Evolutionary conservation across 78 protist species (phyloP), one percentile per base, ranked within the genome.

Genomic region (Mastigamoeba balamuthi): DNA sequence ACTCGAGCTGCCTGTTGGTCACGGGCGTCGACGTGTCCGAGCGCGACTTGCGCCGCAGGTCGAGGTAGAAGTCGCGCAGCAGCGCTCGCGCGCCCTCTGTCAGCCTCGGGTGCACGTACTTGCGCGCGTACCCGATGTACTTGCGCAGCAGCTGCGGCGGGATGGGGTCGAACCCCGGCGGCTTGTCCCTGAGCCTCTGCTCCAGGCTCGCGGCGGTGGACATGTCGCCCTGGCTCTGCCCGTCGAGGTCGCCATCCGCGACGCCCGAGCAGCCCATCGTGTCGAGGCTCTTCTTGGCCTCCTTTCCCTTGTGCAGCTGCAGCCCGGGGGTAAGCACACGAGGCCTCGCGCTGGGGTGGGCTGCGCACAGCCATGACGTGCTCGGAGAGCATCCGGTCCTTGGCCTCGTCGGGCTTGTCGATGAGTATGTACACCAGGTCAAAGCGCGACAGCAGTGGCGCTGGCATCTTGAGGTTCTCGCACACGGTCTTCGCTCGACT

Each of bases 1-100:
- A 87, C 53, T 96, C 98, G 6, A 98, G 91, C 81, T 97, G 99
- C n/a, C 99, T 75, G 1, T 98, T 93, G 17, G 99, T 97, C 29
- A 97, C 76, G 5, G 98, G 98, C 23, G 79, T 78, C 3, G 70
- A 37, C 53, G 72, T 77, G 4, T 75, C 58, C 0, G 52, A 40
- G 9, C 52, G 8, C 7, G 73, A 48, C 17, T 69, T 64, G 1
- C 10, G 17, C 48, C 89, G 35, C 29, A 85, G 66, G 37, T 71
- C 38, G 3, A 97, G 33, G 75, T 95, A 98, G 67, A 91, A 97
- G 0, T 76, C 78, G 27, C 71, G 81, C 23, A 97, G 80, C 10
- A 81, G 74, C 1, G 6, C 44, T 5, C 37, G 7, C 4, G 99
- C 98, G 0, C 39, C 95, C 2, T 35, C 9, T 2, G 29, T 4